Percentiles rank a stretch among this genome's conserved stretches.
phyloP scores from a whole-genome alignment of 192 early-diverging fungal genomes.

The Haplosporangium gracile region DNA sequence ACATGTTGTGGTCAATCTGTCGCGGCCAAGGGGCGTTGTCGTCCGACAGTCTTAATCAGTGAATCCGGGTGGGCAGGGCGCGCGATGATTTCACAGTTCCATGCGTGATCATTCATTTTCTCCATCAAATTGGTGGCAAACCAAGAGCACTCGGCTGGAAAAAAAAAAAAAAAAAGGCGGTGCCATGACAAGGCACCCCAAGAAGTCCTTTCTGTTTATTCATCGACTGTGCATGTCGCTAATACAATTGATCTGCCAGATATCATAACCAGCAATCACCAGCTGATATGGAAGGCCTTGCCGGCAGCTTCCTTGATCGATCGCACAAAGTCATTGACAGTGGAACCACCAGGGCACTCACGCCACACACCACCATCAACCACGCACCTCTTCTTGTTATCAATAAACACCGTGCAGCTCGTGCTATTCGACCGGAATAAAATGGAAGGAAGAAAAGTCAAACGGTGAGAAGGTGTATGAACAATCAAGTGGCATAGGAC shows the following conservation, averaged over 20 bases:
- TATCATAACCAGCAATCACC: neutral
- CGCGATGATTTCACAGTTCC: no score
- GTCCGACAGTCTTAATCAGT: no score
- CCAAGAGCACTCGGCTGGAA: no score
- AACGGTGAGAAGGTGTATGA: neutral
- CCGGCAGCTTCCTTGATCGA: constrained; percentile 44
- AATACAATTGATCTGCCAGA: no score
- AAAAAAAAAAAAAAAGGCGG: no score
- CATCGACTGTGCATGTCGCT: no score
- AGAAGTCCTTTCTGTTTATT: no score
- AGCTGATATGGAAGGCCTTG: neutral
- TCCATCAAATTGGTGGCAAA: no score
- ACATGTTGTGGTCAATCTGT: neutral
- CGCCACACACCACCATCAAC: constrained; percentile 67
- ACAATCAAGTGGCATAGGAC: neutral
- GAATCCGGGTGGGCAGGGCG: no score
- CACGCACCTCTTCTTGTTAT: constrained; percentile 70
- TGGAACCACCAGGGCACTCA: constrained; percentile 55
- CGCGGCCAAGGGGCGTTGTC: no score
- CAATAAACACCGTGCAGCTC: constrained; percentile 74
- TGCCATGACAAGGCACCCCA: no score
- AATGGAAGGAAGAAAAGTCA: neutral
- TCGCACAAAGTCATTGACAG: constrained; percentile 53
- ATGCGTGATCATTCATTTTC: no score
- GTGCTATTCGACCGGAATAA: constrained; percentile 17